Base-by-base conservation (phyloP, 306 rosid genomes). In the Quercus berberidifolia region DNA sequence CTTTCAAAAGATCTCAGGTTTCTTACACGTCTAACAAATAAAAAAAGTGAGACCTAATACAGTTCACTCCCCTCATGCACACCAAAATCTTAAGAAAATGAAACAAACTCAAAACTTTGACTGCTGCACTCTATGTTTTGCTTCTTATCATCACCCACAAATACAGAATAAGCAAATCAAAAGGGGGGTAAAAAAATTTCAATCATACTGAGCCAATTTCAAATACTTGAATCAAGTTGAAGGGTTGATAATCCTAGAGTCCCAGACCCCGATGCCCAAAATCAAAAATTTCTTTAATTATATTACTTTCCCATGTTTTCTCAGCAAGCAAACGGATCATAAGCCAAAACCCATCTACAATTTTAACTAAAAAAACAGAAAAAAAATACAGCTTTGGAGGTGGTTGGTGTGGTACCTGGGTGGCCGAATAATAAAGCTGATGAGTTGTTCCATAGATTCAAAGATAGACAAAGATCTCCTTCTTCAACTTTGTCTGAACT, bases 371-470 rank as follows among this genome's bases (percentile, higher is more conserved):
- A 57, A n/a, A 23, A 77, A 65, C 21, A 72, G 9, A 46, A 69
- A 76, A 25, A 26, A 28, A 72, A 67, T 2, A 64, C 26, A 56
- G 1, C 28, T 19, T 28, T 8, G 63, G 52, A 30, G 7, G 63
- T 41, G 49, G 76, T 46, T 41, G 41, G 19, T 75, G 26, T 30
- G 30, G 55, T 59, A 89, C 92, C 92, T 86, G 55, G 92, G 92
- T 54, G 92, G 92, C 54, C 92, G 88, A 75, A 89, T 89, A 35
- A 89, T 86, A 79, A 89, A 89, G 90, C 86, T 89, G 81, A 89
- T 84, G 46, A 89, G 92, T 81, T 85, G 92, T 74, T 89, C 92
- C 92, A 88, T 83, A 38, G 83, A 79, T 86, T 85, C 74, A 85
- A 85, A 80, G 38, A 55, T 76, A 55, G 63, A 83, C 79, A 74